Evolutionary conservation across 106 monocot genomes (phyloP).

Genomic region (Dioscorea zingiberensis): DNA sequence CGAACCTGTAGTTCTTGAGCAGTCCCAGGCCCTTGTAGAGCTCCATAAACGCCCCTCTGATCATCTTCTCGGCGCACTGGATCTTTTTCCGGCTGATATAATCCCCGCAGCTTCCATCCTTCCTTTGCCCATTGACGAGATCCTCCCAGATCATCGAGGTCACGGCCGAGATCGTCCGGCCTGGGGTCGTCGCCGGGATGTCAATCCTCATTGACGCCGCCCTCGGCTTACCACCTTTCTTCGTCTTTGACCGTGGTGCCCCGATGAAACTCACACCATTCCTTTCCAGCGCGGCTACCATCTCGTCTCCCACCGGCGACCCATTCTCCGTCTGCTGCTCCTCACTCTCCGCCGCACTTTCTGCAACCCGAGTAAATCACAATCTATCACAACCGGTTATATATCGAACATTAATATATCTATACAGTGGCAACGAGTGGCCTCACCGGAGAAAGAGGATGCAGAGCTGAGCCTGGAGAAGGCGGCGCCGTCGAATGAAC

Average conservation of each 20-base stretch:
- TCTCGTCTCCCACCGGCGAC: conserved; percentile 47
- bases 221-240: conserved; percentile 68
- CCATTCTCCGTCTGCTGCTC: background rate
- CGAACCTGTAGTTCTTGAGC: conserved; percentile 79
- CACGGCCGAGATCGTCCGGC: conserved; percentile 49
- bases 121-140: conserved; percentile 55
- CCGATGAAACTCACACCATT: conserved; percentile 81
- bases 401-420: too few relatives aligned
- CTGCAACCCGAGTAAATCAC: background rate
- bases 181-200: conserved; percentile 75
- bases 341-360: conserved; percentile 24
- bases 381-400: too few relatives aligned
- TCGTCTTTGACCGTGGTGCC: conserved; percentile 44
- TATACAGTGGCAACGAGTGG: background rate
- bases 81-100: conserved; percentile 76
- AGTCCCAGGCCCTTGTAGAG: conserved; percentile 79
- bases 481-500: background rate
- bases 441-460: conserved; percentile 6
- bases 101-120: conserved; percentile 54
- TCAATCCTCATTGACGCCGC: conserved; percentile 71
- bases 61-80: conserved; percentile 90
- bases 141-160: conserved; percentile 67
- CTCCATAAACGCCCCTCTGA: conserved; percentile 75
- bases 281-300: conserved; percentile 77
- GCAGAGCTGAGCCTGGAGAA: background rate